phyloP scores from a whole-genome alignment of 106 monocot species.

The Allium cepa region DNA sequence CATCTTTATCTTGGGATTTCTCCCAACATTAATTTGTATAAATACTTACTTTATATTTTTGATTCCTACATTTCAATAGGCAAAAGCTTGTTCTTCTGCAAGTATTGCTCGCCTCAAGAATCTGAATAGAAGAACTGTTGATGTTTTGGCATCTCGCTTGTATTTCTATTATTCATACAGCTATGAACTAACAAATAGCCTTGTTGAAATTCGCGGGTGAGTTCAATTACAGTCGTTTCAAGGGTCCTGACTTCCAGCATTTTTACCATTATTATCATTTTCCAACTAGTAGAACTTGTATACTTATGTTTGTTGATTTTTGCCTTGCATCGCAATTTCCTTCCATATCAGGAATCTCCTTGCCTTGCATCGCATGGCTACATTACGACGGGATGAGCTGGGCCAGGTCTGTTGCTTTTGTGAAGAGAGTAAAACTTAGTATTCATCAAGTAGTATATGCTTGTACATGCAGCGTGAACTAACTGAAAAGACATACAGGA shows the following conservation, averaged over 20 bases:
- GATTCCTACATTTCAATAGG: slow-evolving; percentile 24
- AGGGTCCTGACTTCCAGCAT: no score
- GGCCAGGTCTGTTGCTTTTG: slow-evolving; percentile 70
- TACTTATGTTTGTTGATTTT: background rate
- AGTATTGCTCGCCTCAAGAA: slow-evolving; percentile 82
- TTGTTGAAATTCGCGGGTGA: slow-evolving; percentile 98
- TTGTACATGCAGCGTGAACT: background rate
- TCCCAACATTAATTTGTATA: no score
- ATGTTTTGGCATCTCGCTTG: slow-evolving; percentile 78
- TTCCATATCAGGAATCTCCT: slow-evolving; percentile 54
- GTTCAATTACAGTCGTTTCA: slow-evolving; percentile 9
- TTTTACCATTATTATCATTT: background rate
- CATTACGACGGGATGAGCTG: slow-evolving; percentile 82
- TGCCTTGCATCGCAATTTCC: slow-evolving; percentile 2
- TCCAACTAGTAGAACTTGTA: background rate
- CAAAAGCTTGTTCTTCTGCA: slow-evolving; percentile 88
- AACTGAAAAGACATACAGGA: slow-evolving; percentile 47
- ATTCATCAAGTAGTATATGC: background rate
- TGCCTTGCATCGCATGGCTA: slow-evolving; percentile 80
- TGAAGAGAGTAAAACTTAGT: background rate
- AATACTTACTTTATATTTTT: no score
- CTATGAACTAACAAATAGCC: slow-evolving; percentile 85
- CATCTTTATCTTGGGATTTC: background rate
- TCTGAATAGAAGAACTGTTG: slow-evolving; percentile 92
- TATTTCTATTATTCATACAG: slow-evolving; percentile 91